Conservation (phyloP, 306 rosid species). For the Castanea sativa region DNA sequence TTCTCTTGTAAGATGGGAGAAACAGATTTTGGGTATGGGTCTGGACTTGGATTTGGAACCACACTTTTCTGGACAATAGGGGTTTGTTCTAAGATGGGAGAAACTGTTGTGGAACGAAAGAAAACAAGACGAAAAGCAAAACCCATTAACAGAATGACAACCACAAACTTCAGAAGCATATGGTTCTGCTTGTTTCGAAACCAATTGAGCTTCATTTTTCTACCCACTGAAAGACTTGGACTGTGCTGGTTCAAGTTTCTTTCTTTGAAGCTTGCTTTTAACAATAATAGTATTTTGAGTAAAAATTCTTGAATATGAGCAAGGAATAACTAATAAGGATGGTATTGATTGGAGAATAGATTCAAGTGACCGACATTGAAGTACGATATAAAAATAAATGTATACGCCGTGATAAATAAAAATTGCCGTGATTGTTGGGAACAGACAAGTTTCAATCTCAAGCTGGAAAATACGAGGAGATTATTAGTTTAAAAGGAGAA, state of each 20-base stretch:
- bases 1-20: conserved; percentile 49
- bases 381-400: background rate
- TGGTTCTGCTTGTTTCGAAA: conserved; percentile 41
- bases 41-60: background rate
- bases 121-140: conserved; percentile 61
- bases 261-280: background rate
- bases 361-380: background rate
- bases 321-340: background rate
- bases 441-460: no score
- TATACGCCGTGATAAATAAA: no score
- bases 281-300: background rate
- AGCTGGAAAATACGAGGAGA: no score
- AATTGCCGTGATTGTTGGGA: no score
- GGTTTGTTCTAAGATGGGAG: conserved; percentile 49
- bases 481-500: no score
- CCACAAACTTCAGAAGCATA: conserved; percentile 42
- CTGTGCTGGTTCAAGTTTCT: background rate
- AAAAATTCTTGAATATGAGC: background rate
- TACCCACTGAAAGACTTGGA: background rate
- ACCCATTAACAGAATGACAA: conserved; percentile 49
- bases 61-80: conserved; percentile 41
- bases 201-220: conserved; percentile 53
- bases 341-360: background rate
- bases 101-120: conserved; percentile 40
- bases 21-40: conserved; percentile 25